Base-by-base conservation (phyloP, 164 flowering plant species). In the Brasenia schreberi region DNA sequence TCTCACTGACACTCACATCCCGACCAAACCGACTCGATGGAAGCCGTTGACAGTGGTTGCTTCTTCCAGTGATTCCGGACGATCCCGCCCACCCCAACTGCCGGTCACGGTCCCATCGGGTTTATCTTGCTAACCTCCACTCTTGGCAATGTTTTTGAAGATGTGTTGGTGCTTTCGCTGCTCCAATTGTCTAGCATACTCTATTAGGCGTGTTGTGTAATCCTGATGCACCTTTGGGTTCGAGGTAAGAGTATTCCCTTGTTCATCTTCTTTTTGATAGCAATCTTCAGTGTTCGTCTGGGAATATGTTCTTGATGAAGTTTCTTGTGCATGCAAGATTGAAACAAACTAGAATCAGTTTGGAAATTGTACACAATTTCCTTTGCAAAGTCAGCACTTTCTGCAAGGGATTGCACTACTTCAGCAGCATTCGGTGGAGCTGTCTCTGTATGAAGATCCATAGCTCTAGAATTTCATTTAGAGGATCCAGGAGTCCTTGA, bases 221-320 rank as follows among this genome's bases (percentile, higher is more conserved):
- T 43, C 18, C 17, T 44, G 52, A 6, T 60, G 65, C 39, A 19
- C 64, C 12, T 65, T 45, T 18, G 52, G 23, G 59, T 72, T 72
- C 6, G 64, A 52, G 19, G 67, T 5, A 63, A 71, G 74, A 27
- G 70, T 65, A 73, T 62, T 65, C 49, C 75, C 79, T n/a, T 33
- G 67, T 17, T 74, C 71, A 66, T 67, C 58, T 14, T 81, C 81
- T 2, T 64, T 19, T 61, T 65, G 60, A 16, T 77, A 43, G 77
- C 77, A 82, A n/a, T 82, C 81, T 71, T 85, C 89, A 68, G 76
- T 73, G 69, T 82, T 83, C 11, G 5, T 66, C 45, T 58, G 19
- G 59, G 11, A 18, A 18, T 62, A 42, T 66, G 52, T 49, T 9
- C 56, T 5, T 49, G 56, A 14, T 6, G 16, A 49, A 6, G 4